phyloP scores from a whole-genome alignment of 495 filamentous ascomycete genomes.

The Talaromyces adpressus region DNA sequence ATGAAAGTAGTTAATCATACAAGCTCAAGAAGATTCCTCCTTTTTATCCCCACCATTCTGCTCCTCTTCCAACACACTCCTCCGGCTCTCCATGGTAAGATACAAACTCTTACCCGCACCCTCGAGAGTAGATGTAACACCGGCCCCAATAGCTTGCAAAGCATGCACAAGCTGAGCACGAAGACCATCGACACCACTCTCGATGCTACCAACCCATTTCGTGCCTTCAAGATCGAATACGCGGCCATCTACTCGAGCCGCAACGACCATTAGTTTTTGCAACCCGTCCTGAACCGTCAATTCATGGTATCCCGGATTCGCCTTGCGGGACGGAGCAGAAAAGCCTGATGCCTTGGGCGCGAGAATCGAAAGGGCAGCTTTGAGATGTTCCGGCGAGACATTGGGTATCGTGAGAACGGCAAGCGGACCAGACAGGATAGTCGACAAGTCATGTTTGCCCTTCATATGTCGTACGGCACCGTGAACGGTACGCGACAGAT shows the following conservation, averaged over 20 bases:
- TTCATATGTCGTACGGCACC: constrained; percentile 46
- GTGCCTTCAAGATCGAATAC: constrained; percentile 76
- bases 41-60: constrained; percentile 32
- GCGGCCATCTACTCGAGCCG: constrained; percentile 72
- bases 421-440: constrained; percentile 73
- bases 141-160: constrained; percentile 67
- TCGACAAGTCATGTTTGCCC: constrained; percentile 57
- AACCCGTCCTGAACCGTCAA: constrained; percentile 66
- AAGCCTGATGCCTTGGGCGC: constrained; percentile 63
- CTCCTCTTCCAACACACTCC: constrained; percentile 71
- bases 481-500: constrained; percentile 65
- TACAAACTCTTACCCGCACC: constrained; percentile 72
- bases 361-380: constrained; percentile 68
- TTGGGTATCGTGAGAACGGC: constrained; percentile 73
- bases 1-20: constrained; percentile 8
- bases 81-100: constrained; percentile 73
- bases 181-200: constrained; percentile 73
- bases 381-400: constrained; percentile 76
- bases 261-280: constrained; percentile 79
- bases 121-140: constrained; percentile 67
- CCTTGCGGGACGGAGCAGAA: constrained; percentile 65
- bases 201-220: constrained; percentile 79
- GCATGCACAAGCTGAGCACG: constrained; percentile 72
- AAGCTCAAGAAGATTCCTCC: constrained; percentile 21
- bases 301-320: constrained; percentile 76